Evolutionary conservation across 495 filamentous ascomycete genomes (phyloP), one percentile per base, ranked within the genome.

Genomic region (Hyaloscypha finlandica): DNA sequence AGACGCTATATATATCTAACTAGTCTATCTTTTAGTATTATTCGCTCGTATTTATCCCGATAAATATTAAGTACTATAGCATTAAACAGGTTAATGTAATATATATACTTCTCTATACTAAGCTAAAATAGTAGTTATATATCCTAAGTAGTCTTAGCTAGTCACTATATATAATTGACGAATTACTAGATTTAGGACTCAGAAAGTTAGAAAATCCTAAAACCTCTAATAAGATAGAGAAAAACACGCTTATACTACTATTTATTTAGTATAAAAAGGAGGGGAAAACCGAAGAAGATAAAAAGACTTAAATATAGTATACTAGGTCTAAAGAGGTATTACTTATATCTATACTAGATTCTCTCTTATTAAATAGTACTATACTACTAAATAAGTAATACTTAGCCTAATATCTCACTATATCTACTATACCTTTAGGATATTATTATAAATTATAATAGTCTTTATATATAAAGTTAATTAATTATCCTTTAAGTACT

Each of bases 351-450:
- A 14, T 58, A 19, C 63, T 3, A 33, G 59, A 58, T 65, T 59
- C 14, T 56, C 53, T 61, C 48, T 74, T 63, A 57, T 77, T 73
- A 54, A 79, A 78, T 5, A 75, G 33, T 3, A 73, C 67, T 12
- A 79, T 73, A 14, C 73, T 73, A n/a, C 76, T 71, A 0, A 77
- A 64, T 45, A 45, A 12, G 42, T 73, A 64, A 11, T 64, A 61
- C 63, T 75, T 75, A 45, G 73, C 76, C 76, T 73, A 78, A 64
- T 77, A 78, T 30, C 75, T 76, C 22, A 75, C 74, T 8, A 73
- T 53, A 65, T 78, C 75, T 5, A 71, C 74, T 9, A 74, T 67
- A 12, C 67, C 69, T 6, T 73, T 57, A 14, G 75, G 74, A 55
- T 77, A 79, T 37, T 72, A 68, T 22, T 74, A 39, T 19, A 58